These are phyloP conservation scores for Mycena epipterygia DNA, from an alignment of 768 basidiomycete genomes.

Conservation along the genomic window DNA sequence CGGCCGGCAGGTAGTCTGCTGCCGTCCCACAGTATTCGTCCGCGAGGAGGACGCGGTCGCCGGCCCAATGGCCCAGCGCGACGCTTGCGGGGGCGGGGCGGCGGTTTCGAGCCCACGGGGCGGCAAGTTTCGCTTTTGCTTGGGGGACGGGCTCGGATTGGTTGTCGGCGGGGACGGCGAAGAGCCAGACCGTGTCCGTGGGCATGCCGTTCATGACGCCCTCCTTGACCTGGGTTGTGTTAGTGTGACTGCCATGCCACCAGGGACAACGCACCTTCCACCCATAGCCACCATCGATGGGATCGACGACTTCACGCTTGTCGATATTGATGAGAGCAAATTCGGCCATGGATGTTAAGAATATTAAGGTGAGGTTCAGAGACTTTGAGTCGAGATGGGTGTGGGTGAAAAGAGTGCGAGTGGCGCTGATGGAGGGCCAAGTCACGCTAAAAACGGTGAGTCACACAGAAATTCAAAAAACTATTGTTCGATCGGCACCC, in stretches of 20 bases:
- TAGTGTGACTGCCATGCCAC: not conserved
- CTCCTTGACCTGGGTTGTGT: not conserved
- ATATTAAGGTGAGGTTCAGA: too few relatives aligned
- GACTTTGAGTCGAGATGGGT: too few relatives aligned
- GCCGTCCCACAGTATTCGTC: constrained; percentile 6
- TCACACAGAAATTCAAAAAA: too few relatives aligned
- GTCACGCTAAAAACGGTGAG: too few relatives aligned
- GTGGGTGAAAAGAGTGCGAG: too few relatives aligned
- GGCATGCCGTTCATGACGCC: not conserved
- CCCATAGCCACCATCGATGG: not conserved
- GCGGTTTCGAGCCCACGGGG: not conserved
- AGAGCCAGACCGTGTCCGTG: not conserved
- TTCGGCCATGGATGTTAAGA: too few relatives aligned
- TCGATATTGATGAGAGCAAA: too few relatives aligned
- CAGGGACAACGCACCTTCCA: not conserved
- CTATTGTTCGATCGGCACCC: too few relatives aligned
- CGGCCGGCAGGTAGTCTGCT: not conserved
- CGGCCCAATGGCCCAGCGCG: constrained; percentile 20
- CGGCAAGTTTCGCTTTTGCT: too few relatives aligned
- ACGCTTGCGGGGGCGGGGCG: not conserved
- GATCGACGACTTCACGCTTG: too few relatives aligned
- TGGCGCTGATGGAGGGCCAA: too few relatives aligned
- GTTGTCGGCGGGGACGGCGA: constrained; percentile 4
- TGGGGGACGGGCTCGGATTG: not conserved
- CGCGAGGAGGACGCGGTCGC: constrained; percentile 23